phyloP scores from a whole-genome alignment of 192 early-diverging fungal genomes.

The Umbelopsis sp. region DNA sequence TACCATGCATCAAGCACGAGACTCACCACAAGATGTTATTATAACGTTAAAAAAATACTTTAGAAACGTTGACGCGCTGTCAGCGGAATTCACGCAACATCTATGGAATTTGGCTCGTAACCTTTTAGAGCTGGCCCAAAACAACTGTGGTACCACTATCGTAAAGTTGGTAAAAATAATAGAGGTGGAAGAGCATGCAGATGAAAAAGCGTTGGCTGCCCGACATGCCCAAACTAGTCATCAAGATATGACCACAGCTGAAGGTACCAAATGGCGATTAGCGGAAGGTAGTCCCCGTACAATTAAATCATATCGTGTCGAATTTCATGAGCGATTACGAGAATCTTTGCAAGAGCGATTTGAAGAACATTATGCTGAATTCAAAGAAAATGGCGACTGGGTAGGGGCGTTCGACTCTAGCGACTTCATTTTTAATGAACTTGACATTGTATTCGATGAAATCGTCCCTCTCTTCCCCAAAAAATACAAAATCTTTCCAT shows the following conservation, averaged over 20 bases:
- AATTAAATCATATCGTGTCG: conserved; percentile 76
- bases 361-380: conserved; percentile 61
- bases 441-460: conserved; percentile 87
- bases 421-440: conserved; percentile 87
- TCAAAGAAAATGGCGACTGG: conserved; percentile 62
- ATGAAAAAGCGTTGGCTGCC: conserved; percentile 68
- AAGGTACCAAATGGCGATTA: conserved; percentile 47
- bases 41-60: conserved; percentile 90
- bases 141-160: conserved; percentile 69
- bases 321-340: conserved; percentile 77
- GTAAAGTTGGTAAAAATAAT: conserved; percentile 93
- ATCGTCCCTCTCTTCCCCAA: conserved; percentile 87
- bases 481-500: conserved; percentile 93
- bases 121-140: conserved; percentile 79
- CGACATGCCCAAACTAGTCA: conserved; percentile 49
- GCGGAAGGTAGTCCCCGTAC: conserved; percentile 47
- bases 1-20: conserved; percentile 77
- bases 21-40: conserved; percentile 72
- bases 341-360: conserved; percentile 74
- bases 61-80: conserved; percentile 75
- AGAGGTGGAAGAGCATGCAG: conserved; percentile 89
- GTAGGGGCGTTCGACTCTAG: conserved; percentile 61
- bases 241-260: conserved; percentile 48
- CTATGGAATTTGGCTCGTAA: conserved; percentile 84
- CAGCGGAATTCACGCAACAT: conserved; percentile 83